These are phyloP conservation scores for Termitomyces heimii DNA, from an alignment of 768 basidiomycete species.

Conservation along the genomic window DNA sequence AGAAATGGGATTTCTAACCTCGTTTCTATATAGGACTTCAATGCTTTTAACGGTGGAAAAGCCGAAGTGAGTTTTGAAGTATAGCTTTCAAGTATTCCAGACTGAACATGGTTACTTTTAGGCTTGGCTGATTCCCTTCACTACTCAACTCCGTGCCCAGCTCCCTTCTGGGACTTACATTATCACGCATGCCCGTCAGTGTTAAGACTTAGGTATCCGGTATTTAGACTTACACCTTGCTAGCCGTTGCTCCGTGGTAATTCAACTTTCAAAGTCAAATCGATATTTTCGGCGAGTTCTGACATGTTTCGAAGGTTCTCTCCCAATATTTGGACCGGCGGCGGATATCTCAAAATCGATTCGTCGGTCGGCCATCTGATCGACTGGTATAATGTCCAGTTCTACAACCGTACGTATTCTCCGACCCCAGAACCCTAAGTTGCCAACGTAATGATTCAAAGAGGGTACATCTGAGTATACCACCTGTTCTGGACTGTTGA, in stretches of 20 bases:
- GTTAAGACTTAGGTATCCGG: neutral
- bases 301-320: constrained; percentile 30
- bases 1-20: neutral
- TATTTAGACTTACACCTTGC: neutral
- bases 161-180: constrained; percentile 47
- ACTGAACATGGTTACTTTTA: constrained; percentile 8
- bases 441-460: constrained; percentile 18
- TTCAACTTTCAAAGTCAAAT: neutral
- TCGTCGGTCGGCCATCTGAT: constrained; percentile 47
- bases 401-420: constrained; percentile 36
- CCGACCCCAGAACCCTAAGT: neutral
- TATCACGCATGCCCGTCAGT: constrained; percentile 50
- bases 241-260: constrained; percentile 47
- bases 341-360: constrained; percentile 54
- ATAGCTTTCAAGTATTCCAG: too few relatives aligned
- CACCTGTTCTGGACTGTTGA: constrained; percentile 55
- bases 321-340: constrained; percentile 33
- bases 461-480: constrained; percentile 62
- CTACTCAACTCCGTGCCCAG: constrained; percentile 38
- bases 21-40: constrained; percentile 44
- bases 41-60: constrained; percentile 46
- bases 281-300: neutral
- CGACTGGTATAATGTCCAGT: constrained; percentile 60
- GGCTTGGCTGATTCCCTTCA: constrained; percentile 51
- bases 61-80: constrained; percentile 36